These are phyloP conservation scores for Ilex paraguariensis DNA, from an alignment of 305 asterid species.

Conservation along the genomic window DNA sequence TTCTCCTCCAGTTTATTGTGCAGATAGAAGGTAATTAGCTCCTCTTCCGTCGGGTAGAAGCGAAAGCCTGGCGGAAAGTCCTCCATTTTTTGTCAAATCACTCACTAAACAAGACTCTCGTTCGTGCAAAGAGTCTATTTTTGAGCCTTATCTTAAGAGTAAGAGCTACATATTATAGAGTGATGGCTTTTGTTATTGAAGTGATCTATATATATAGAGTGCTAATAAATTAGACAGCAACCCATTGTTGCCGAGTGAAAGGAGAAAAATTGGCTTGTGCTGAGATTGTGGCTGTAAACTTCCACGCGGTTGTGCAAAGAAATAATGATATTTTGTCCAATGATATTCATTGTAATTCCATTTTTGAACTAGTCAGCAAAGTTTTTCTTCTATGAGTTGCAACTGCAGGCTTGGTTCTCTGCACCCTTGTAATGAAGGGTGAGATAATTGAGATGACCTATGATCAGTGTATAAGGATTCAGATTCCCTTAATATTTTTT, in stretches of 20 bases:
- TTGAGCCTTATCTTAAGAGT: no score
- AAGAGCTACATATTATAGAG: no score
- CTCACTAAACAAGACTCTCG: not conserved
- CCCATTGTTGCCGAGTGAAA: constrained; percentile 27
- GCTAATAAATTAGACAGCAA: not conserved
- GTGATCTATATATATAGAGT: not conserved
- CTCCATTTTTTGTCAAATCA: constrained; percentile 15
- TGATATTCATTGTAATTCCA: constrained; percentile 1
- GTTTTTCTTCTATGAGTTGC: not conserved
- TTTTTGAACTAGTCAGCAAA: constrained; percentile 4
- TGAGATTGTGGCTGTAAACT: not conserved
- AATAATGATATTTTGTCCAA: constrained; percentile 8
- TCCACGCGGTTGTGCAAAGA: constrained; percentile 31
- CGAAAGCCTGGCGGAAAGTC: constrained; percentile 36
- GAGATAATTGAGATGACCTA: no score
- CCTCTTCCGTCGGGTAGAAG: constrained; percentile 57
- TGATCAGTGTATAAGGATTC: no score
- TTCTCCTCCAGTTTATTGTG: constrained; percentile 28
- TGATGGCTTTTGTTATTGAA: no score
- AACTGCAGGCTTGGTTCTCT: no score
- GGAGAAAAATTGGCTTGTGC: constrained; percentile 20
- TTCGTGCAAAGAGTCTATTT: no score
- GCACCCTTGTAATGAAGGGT: no score
- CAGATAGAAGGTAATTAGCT: constrained; percentile 45
- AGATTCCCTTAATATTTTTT: no score